Percentiles rank a stretch among this genome's conserved stretches.
These are phyloP conservation scores for Trametes cingulata DNA, from an alignment of 768 basidiomycete species.

Conservation along the genomic window DNA sequence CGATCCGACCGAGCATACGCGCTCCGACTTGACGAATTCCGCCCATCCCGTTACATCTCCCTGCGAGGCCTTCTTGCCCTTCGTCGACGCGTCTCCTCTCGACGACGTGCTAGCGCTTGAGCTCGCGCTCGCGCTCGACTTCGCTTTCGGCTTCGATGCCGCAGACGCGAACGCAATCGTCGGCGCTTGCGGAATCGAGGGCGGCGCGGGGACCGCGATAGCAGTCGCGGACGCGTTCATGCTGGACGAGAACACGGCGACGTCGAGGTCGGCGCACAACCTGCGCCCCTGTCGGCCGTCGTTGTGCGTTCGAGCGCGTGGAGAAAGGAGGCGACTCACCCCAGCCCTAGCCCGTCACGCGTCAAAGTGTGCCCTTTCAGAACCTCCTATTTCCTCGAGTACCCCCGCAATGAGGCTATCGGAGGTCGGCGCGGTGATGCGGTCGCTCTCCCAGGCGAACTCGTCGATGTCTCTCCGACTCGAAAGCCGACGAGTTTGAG, in stretches of 20 bases:
- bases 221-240: constrained; percentile 8
- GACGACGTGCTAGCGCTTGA: not conserved
- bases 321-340: not conserved
- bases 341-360: not conserved
- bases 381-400: not conserved
- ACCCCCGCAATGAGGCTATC: not conserved
- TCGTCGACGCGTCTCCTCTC: not conserved
- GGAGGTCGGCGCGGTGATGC: not conserved
- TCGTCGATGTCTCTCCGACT: too few relatives aligned
- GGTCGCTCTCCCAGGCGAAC: not conserved
- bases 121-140: not conserved
- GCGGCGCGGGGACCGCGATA: not conserved
- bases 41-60: not conserved
- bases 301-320: not conserved
- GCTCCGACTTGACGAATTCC: not conserved
- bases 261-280: constrained; percentile 3
- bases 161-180: not conserved
- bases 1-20: not conserved
- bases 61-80: not conserved
- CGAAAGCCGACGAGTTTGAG: too few relatives aligned
- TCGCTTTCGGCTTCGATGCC: not conserved
- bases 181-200: not conserved
- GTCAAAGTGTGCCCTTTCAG: not conserved
- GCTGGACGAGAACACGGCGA: not conserved
- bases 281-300: not conserved